Conservation (phyloP, 441 rosid species). For the Biscutella laevigata region DNA sequence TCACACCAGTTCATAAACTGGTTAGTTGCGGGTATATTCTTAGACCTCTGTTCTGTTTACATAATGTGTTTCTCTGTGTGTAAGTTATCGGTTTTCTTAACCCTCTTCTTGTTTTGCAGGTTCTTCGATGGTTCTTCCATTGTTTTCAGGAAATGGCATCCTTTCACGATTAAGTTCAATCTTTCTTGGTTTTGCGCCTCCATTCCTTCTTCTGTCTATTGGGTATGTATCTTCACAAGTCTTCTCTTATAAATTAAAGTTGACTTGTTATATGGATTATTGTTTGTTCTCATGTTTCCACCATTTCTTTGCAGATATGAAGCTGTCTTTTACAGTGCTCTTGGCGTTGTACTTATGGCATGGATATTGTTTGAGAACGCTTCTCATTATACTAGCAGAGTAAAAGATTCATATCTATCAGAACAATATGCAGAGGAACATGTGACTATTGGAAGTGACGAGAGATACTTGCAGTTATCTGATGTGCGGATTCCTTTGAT, state of each 20-base stretch:
- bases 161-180: slow-evolving; percentile 75
- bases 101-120: slow-evolving; percentile 37
- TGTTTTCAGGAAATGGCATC: slow-evolving; percentile 64
- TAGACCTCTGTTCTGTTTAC: slow-evolving; percentile 6
- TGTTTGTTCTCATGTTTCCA: slow-evolving; percentile 17
- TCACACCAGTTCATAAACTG: slow-evolving; percentile 80
- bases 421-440: slow-evolving; percentile 31
- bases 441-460: slow-evolving; percentile 38
- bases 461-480: slow-evolving; percentile 72
- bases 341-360: slow-evolving; percentile 67
- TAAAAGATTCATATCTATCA: slow-evolving; percentile 33
- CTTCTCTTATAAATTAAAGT: background rate
- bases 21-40: slow-evolving; percentile 60
- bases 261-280: slow-evolving; percentile 4
- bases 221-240: slow-evolving; percentile 42
- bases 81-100: background rate
- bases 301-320: slow-evolving; percentile 57
- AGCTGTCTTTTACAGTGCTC: slow-evolving; percentile 88
- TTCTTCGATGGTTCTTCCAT: slow-evolving; percentile 69
- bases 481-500: slow-evolving; percentile 77
- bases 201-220: slow-evolving; percentile 86
- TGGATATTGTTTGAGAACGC: slow-evolving; percentile 85
- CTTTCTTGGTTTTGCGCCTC: slow-evolving; percentile 84
- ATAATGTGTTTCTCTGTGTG: background rate
- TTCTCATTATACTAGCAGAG: slow-evolving; percentile 39